Conservation (phyloP, 139 green algal species). For the Deuterostichococcus epilithicus region DNA sequence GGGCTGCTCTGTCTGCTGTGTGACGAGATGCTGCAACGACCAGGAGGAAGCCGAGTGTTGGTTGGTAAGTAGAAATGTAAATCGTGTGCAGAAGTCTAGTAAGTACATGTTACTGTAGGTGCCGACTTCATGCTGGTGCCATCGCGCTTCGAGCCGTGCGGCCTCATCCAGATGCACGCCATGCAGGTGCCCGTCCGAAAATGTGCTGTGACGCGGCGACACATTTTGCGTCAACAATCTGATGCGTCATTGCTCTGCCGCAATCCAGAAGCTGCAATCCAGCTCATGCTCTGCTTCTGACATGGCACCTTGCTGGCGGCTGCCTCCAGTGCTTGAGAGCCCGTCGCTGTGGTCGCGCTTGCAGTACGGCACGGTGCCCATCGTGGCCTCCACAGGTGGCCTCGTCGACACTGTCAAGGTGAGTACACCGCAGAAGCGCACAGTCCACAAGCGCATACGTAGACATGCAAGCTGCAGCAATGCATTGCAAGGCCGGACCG, state of each 20-base stretch:
- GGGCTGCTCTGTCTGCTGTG: neutral
- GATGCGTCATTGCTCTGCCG: neutral
- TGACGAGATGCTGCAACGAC: neutral
- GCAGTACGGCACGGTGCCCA: slow-evolving; percentile 89
- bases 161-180: slow-evolving; percentile 94
- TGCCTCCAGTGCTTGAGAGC: too few species aligned
- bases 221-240: neutral
- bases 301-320: too few species aligned
- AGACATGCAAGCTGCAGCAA: too few species aligned
- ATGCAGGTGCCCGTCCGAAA: slow-evolving; percentile 69
- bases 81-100: neutral
- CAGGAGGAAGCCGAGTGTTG: neutral
- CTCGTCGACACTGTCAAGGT: slow-evolving; percentile 96
- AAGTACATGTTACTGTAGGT: slow-evolving; percentile 35
- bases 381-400: slow-evolving; percentile 92
- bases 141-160: slow-evolving; percentile 97
- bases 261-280: slow-evolving; percentile 41
- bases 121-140: slow-evolving; percentile 97
- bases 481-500: too few species aligned
- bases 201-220: too few species aligned
- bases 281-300: too few species aligned
- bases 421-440: too few species aligned
- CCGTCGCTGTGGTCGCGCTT: too few species aligned
- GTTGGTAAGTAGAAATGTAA: neutral
- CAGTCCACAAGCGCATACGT: too few species aligned